Evolutionary conservation across 352 stramenopile genomes (phyloP), one percentile per base, ranked within the genome.

Genomic region (Phytophthora foliorum): DNA sequence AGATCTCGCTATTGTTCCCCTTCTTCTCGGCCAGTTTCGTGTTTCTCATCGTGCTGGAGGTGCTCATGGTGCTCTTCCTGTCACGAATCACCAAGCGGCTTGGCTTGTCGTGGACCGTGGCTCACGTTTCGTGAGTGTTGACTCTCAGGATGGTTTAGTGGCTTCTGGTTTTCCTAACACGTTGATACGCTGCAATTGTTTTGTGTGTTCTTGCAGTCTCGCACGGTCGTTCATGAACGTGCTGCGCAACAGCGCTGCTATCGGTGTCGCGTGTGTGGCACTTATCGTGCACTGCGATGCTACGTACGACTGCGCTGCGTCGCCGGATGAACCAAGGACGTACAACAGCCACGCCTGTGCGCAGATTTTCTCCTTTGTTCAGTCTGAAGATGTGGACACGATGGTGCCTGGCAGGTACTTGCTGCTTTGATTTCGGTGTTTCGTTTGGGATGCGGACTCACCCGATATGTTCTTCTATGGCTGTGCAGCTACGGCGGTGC

Each of bases 1-100:
- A 67, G 86, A 90, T 96, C 22, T 92, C 89, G 69, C 74, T 96
- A 13, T 57, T 96, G 14, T 94, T 96, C 29, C 89, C 89, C 8
- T 95, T 96, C 61, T 96, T 96, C 67, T 93, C 81, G 10, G 80
- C 86, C 22, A 94, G 81, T 58, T 91, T 96, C 42, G 72, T 88
- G 51, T 90, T 93, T 38, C 69, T 96, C 13, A 79, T 92, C 21
- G 49, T 85, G 2, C 74, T 96, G 9, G 86, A 96, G 51, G 66
- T 92, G 58, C 56, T 92, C 22, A 89, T 91, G 79, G 75, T 77
- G 55, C 72, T 91, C 6, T 81, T 88, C 27, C 65, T 94, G 9
- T 83, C 79, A 29, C 77, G 84, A 9, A 67, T 90, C 19, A 87
- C 75, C 29, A 79, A 73, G 52, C 76, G 73, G 41, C 59, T 91